A percentile compares a stretch with the other conserved stretches of the same genome.
These are phyloP conservation scores for Tuber magnatum DNA, from an alignment of 495 filamentous ascomycete genomes.

Conservation along the genomic window DNA sequence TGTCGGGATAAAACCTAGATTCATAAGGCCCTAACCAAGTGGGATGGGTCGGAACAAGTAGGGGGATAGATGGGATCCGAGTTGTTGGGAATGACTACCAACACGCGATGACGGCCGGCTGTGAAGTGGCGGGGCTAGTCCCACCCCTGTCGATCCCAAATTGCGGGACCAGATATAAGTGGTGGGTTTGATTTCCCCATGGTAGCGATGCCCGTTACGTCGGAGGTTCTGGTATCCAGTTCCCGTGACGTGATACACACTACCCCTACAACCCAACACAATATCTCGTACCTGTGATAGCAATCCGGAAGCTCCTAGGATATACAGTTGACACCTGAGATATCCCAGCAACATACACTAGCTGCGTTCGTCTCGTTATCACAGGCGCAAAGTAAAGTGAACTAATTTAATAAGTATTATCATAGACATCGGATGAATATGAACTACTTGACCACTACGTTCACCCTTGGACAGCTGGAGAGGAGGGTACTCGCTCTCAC, in stretches of 20 bases:
- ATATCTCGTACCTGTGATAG: neutral
- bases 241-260: neutral
- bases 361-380: neutral
- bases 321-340: neutral
- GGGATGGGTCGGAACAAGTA: neutral
- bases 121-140: neutral
- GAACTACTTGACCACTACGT: neutral
- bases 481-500: neutral
- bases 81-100: neutral
- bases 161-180: neutral
- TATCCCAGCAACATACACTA: neutral
- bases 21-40: neutral
- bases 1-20: neutral
- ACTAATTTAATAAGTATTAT: neutral
- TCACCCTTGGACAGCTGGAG: neutral
- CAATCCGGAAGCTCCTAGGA: neutral
- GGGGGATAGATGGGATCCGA: neutral
- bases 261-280: neutral
- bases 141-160: neutral
- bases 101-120: neutral
- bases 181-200: neutral
- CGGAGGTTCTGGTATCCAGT: neutral
- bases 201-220: neutral
- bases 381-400: neutral
- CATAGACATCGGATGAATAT: neutral